Base-by-base conservation (phyloP, 208 protist genomes). In the Zelonia costaricensis region DNA sequence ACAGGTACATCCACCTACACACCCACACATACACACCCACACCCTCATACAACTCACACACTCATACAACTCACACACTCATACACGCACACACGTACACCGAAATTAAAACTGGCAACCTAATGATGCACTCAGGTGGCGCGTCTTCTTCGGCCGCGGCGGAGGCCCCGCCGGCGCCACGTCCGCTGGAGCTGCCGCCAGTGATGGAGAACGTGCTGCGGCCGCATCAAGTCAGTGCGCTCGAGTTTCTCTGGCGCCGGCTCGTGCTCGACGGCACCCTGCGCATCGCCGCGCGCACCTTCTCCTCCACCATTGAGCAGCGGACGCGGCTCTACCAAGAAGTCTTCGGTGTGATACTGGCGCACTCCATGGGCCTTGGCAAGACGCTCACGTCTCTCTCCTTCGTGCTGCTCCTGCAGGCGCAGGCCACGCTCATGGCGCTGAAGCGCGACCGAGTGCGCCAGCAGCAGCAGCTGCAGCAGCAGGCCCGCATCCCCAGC, bases 331-430 rank as follows among this genome's bases (percentile, higher is more conserved):
- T 90, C 39, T 77, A 75, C 38, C 80, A 82, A 31, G 69, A 83
- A 53, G 53, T 92, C 2, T 87, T 79, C 68, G 90, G 90, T 18
- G 83, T 71, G 35, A 83, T 93, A 39, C 47, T 95, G n/a, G 84
- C 76, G 3, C 90, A 95, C 74, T 95, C 90, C 4, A 95, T 95
- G 90, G 90, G 90, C 7, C 80, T 95, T 6, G 90, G 90, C 45
- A 95, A 95, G 58, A 93, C 90, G 16, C 60, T 93, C n/a, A 92
- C 84, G 3, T 73, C 78, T 1, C 47, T 95, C 16, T 70, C 69
- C 38, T 95, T 95, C 57, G 31, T 91, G 7, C 46, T 87, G 22
- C 65, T 95, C 3, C 51, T 95, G 10, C 85, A 95, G 67, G 68
- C 72, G 20, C 74, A 84, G 48, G 61, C 80, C 53, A 49, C 23